These are phyloP conservation scores for Ophiostoma himal-ulmi DNA, from an alignment of 2,329 filamentous ascomycete genomes.

Conservation along the genomic window DNA sequence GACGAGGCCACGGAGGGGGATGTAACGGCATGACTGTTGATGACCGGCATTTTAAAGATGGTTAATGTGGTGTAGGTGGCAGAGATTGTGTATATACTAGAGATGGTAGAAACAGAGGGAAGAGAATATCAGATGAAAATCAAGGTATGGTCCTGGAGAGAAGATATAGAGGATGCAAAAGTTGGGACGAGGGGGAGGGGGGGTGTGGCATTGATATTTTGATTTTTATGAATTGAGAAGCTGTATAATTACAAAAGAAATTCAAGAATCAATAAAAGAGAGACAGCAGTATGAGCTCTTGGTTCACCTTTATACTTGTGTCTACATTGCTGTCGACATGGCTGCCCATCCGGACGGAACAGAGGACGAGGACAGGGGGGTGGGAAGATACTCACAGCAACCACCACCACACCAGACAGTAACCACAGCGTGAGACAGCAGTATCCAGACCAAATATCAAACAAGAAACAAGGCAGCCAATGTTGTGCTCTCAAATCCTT, in stretches of 20 bases:
- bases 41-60: constrained; percentile 16
- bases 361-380: background rate
- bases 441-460: background rate
- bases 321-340: background rate
- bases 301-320: background rate
- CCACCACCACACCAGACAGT: background rate
- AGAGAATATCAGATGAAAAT: background rate
- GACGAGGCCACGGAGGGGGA: constrained; percentile 16
- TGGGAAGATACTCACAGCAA: background rate
- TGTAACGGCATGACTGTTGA: constrained; percentile 10
- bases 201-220: constrained; percentile 11
- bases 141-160: background rate
- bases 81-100: too few species aligned
- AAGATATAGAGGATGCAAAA: constrained; percentile 11
- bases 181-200: background rate
- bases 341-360: background rate
- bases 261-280: background rate
- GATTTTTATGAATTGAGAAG: background rate
- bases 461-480: background rate
- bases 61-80: background rate
- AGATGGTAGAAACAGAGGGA: background rate
- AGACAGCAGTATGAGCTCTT: background rate
- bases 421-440: background rate
- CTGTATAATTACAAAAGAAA: background rate
- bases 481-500: background rate